A percentile compares a stretch with the other conserved stretches of the same genome.
Conservation (phyloP, 2,329 filamentous ascomycete genomes). For the Magnaporthiopsis rhizophila region DNA sequence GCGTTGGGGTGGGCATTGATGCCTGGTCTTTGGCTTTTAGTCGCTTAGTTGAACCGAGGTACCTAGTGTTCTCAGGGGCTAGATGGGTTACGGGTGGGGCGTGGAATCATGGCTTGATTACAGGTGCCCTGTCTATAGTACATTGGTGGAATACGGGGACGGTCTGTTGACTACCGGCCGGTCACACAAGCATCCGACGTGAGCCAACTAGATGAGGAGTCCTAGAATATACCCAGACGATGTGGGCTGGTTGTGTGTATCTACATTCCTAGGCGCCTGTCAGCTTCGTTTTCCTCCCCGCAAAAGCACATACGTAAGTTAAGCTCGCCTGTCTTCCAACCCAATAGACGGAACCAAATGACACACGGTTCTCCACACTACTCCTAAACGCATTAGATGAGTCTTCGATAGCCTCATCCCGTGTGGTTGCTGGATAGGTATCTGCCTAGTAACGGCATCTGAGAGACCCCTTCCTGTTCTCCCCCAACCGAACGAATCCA, state of each 20-base stretch:
- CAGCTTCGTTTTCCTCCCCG: too few species aligned
- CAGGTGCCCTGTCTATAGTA: too few species aligned
- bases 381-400: too few species aligned
- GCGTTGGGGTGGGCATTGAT: background rate
- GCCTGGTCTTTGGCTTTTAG: background rate
- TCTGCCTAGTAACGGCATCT: background rate
- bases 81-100: background rate
- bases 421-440: too few species aligned
- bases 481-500: background rate
- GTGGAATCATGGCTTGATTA: background rate
- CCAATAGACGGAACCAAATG: background rate
- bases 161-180: background rate
- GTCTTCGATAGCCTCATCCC: too few species aligned
- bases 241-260: too few species aligned
- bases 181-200: background rate
- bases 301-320: background rate
- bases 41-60: background rate
- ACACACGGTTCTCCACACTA: background rate
- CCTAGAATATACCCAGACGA: too few species aligned
- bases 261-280: too few species aligned
- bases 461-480: background rate
- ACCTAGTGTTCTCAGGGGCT: background rate
- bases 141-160: too few species aligned
- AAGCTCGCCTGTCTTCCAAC: background rate
- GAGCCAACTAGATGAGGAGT: too few species aligned